Evolutionary conservation across 345 rosid genomes (phyloP).

Genomic region (Mercurialis annua): DNA sequence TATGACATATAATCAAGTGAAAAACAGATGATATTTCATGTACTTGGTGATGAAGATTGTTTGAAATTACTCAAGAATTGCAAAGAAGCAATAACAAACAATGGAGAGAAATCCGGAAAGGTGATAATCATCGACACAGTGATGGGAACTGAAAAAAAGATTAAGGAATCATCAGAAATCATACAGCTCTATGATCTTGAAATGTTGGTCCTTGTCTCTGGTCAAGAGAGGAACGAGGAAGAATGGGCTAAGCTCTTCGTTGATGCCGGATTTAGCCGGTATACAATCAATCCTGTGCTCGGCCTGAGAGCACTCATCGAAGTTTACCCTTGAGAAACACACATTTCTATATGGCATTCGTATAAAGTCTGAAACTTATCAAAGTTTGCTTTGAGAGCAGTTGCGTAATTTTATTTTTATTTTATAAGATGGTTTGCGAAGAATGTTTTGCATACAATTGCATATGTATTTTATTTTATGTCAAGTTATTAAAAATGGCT

Average conservation of each 20-base stretch:
- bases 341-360: too few relatives aligned
- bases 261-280: slow-evolving; percentile 27
- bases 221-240: slow-evolving; percentile 25
- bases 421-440: too few relatives aligned
- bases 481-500: too few relatives aligned
- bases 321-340: slow-evolving; percentile 22
- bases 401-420: too few relatives aligned
- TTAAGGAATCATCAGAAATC: background rate
- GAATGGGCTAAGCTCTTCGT: slow-evolving; percentile 34
- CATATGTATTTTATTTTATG: too few relatives aligned
- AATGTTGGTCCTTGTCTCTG: slow-evolving; percentile 15
- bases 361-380: too few relatives aligned
- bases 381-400: too few relatives aligned
- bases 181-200: slow-evolving; percentile 22
- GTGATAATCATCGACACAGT: slow-evolving; percentile 16
- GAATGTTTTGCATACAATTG: too few relatives aligned
- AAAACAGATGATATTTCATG: slow-evolving; percentile 8
- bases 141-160: background rate
- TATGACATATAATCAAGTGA: too few relatives aligned
- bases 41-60: slow-evolving; percentile 14
- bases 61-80: slow-evolving; percentile 12
- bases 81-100: slow-evolving; percentile 11
- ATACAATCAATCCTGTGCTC: slow-evolving; percentile 22
- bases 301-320: slow-evolving; percentile 30
- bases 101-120: background rate